Evolutionary conservation across 2,329 filamentous ascomycete genomes (phyloP), one percentile per base, ranked within the genome.

Genomic region (Fusarium drepaniforme): DNA sequence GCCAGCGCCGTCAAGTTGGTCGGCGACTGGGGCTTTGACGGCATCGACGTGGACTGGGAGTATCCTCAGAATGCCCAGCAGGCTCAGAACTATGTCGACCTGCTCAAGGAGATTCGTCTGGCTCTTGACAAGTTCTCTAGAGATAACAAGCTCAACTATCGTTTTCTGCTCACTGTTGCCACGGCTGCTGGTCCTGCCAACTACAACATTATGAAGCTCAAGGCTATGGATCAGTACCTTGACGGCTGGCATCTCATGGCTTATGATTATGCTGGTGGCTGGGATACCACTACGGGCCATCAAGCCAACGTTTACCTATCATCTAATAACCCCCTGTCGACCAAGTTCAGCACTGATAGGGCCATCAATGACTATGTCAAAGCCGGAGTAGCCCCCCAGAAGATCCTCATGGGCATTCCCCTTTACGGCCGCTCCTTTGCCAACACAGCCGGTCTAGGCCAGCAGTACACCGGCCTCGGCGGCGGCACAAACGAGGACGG

Each of bases 391-490:
- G 77, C 87, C 0, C 74, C 90, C 0, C 80, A 84, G 60, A 96
- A 96, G 83, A 90, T 97, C 61, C 88, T 94, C 8, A 83, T 97
- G 37, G 94, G 94, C 1, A 89, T 96, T 84, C 93, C 94, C 0
- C 86, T 97, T 1, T 97, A 96, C 80, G 94, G 94, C 1, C 91
- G 94, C n/a, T 88, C 92, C 0, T 97, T 97, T 79, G 85, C 88
- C 61, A 85, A 89, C 53, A 96, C 94, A 0, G 82, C 86, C 7
- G 94, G 94, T 0, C 86, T 92, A 1, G 94, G 94, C 1, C 84
- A 87, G 74, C 79, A 88, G 0, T 97, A 88, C 83, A 85, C 78
- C 7, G 93, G 93, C 13, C 84, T 92, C 16, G 94, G 93, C 1
- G 81, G 85, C 21, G 93, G 92, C 0, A 81, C 83, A 12, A 76